These are phyloP conservation scores for Penicillium antarcticum DNA, from an alignment of 495 filamentous ascomycete genomes.

Conservation along the genomic window DNA sequence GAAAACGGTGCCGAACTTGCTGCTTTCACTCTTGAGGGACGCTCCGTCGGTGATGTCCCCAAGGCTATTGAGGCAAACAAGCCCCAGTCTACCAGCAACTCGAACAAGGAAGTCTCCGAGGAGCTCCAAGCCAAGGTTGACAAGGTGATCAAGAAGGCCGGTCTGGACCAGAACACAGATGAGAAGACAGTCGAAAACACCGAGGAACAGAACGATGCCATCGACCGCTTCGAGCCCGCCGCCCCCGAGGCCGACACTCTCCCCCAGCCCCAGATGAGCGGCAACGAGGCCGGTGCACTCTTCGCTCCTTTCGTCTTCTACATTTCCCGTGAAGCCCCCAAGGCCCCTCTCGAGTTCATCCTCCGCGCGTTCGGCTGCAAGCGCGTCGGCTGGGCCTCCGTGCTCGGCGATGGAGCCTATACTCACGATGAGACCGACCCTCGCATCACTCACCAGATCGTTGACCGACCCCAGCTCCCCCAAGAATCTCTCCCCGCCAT, in stretches of 20 bases:
- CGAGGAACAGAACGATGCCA: conserved; percentile 57
- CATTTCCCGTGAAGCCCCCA: conserved; percentile 89
- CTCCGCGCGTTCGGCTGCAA: conserved; percentile 94
- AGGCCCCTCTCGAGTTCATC: conserved; percentile 88
- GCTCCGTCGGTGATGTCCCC: conserved; percentile 50
- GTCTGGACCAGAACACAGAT: conserved; percentile 40
- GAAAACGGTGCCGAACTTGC: conserved; percentile 85
- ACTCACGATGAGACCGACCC: conserved; percentile 83
- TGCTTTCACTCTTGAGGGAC: conserved; percentile 85
- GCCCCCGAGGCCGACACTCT: conserved; percentile 79
- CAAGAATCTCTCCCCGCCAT: conserved; percentile 55
- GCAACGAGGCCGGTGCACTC: conserved; percentile 55
- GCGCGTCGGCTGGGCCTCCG: conserved; percentile 88
- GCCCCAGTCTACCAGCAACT: conserved; percentile 33
- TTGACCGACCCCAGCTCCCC: conserved; percentile 79
- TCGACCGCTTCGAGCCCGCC: conserved; percentile 85
- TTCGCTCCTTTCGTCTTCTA: conserved; percentile 88
- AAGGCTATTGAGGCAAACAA: conserved; percentile 55
- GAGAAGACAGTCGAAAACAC: conserved; percentile 40
- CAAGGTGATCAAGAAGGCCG: conserved; percentile 46
- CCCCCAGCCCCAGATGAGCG: conserved; percentile 69
- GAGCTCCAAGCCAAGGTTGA: conserved; percentile 55
- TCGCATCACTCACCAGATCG: conserved; percentile 91
- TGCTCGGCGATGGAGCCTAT: conserved; percentile 87
- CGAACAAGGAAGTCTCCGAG: conserved; percentile 44